Conservation (phyloP, 768 basidiomycete species). For the Pleurotus ostreatus region DNA sequence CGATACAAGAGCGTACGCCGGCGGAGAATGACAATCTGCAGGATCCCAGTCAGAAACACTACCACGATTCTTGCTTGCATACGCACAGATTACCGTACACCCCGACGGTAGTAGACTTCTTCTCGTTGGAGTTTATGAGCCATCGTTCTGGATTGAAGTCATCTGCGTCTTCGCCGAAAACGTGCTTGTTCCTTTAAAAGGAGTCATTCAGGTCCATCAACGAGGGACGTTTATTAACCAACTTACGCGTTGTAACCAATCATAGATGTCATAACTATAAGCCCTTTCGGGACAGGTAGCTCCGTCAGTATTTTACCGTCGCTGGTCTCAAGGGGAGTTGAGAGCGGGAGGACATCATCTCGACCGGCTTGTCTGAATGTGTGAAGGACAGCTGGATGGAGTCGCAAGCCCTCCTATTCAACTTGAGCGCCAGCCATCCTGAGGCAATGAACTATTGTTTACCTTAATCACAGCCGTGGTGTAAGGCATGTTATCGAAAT, state of each 20-base stretch:
- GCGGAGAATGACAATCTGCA: slow-evolving; percentile 21
- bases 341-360: slow-evolving; percentile 34
- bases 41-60: not conserved
- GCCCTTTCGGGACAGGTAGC: slow-evolving; percentile 36
- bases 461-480: slow-evolving; percentile 43
- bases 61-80: not conserved
- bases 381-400: slow-evolving; percentile 20
- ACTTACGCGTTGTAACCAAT: slow-evolving; percentile 8
- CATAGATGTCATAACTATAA: slow-evolving; percentile 35
- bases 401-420: slow-evolving; percentile 27
- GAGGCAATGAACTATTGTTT: too few species aligned
- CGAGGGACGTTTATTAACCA: not conserved
- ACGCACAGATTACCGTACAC: slow-evolving; percentile 30
- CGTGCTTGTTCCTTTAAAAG: slow-evolving; percentile 21
- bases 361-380: slow-evolving; percentile 9
- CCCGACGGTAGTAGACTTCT: slow-evolving; percentile 23
- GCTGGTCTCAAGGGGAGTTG: slow-evolving; percentile 33
- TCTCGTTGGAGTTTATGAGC: slow-evolving; percentile 22
- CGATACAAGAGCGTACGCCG: slow-evolving; percentile 21
- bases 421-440: not conserved
- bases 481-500: slow-evolving; percentile 50
- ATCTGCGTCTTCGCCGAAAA: slow-evolving; percentile 39
- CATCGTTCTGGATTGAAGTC: slow-evolving; percentile 40
- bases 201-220: not conserved
- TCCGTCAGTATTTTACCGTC: slow-evolving; percentile 30